These are phyloP conservation scores for Dalbergia cultrata DNA, from an alignment of 306 rosid genomes.

Conservation along the genomic window DNA sequence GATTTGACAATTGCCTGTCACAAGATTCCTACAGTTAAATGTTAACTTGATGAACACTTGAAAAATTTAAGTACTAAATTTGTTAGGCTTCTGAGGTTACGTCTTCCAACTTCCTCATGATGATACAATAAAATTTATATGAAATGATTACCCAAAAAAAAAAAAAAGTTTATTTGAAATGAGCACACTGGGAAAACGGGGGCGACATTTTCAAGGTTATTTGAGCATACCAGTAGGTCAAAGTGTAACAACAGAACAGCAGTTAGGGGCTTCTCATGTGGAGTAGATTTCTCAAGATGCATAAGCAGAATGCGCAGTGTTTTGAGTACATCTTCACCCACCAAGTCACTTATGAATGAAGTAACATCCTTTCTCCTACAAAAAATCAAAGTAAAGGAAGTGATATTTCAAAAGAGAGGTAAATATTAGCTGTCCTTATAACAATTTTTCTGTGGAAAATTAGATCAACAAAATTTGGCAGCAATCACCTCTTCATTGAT, in stretches of 20 bases:
- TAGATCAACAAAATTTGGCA: conserved; percentile 3
- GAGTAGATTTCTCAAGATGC: conserved; percentile 62
- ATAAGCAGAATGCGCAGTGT: conserved; percentile 61
- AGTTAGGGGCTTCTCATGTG: conserved; percentile 62
- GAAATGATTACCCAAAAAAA: background rate
- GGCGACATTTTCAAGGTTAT: conserved; percentile 22
- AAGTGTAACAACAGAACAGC: conserved; percentile 75
- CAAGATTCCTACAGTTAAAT: conserved; percentile 7
- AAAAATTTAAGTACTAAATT: too few relatives aligned
- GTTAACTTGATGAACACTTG: background rate
- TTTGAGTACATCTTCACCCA: conserved; percentile 54
- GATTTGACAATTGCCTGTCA: background rate
- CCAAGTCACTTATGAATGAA: conserved; percentile 63
- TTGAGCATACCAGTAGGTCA: conserved; percentile 64
- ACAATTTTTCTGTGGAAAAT: background rate
- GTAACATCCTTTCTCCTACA: conserved; percentile 74
- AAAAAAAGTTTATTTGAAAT: conserved; percentile 4
- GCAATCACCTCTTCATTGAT: conserved; percentile 64
- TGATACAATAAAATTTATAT: conserved; percentile 10
- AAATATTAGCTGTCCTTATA: background rate
- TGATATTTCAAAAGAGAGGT: conserved; percentile 24
- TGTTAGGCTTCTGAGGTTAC: background rate
- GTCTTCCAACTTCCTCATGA: background rate
- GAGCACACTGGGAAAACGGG: background rate
- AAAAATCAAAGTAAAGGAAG: conserved; percentile 6